These are phyloP conservation scores for Xylaria scruposa DNA, from an alignment of 495 filamentous ascomycete genomes.

Conservation along the genomic window DNA sequence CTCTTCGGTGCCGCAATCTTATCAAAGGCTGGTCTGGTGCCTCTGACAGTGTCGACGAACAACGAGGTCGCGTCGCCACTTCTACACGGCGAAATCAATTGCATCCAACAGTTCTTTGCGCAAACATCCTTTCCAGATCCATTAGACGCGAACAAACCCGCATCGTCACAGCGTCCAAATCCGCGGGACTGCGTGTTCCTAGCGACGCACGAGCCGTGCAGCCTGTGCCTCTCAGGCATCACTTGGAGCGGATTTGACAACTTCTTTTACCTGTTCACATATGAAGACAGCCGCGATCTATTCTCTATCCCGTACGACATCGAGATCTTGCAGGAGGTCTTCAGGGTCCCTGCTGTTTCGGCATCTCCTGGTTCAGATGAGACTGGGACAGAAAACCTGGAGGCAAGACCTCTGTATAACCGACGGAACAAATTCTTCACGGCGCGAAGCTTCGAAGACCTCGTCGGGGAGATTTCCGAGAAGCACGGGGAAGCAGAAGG, in stretches of 20 bases:
- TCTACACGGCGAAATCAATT: conserved; percentile 53
- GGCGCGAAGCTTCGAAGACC: conserved; percentile 43
- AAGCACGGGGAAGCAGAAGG: conserved; percentile 30
- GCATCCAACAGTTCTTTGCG: conserved; percentile 51
- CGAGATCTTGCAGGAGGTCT: conserved; percentile 50
- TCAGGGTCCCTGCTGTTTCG: conserved; percentile 38
- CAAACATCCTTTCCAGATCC: conserved; percentile 23
- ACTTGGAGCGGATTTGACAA: conserved; percentile 53
- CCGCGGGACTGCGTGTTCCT: conserved; percentile 49
- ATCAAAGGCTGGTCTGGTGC: conserved; percentile 33
- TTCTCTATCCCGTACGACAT: conserved; percentile 52
- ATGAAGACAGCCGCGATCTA: conserved; percentile 50
- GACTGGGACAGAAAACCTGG: conserved; percentile 26
- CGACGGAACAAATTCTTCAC: conserved; percentile 49
- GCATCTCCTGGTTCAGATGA: not conserved
- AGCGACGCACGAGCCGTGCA: conserved; percentile 52
- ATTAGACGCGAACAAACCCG: not conserved
- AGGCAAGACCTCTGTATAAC: conserved; percentile 46
- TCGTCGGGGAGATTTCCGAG: conserved; percentile 39
- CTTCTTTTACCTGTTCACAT: conserved; percentile 54
- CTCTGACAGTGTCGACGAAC: conserved; percentile 47
- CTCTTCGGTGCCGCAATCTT: conserved; percentile 52
- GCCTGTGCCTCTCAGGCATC: conserved; percentile 49
- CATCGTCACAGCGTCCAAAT: conserved; percentile 9
- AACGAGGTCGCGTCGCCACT: conserved; percentile 47